Evolutionary conservation across 371 early-diverging fungal genomes (phyloP).

Genomic region (Syncephalastrum racemosum): DNA sequence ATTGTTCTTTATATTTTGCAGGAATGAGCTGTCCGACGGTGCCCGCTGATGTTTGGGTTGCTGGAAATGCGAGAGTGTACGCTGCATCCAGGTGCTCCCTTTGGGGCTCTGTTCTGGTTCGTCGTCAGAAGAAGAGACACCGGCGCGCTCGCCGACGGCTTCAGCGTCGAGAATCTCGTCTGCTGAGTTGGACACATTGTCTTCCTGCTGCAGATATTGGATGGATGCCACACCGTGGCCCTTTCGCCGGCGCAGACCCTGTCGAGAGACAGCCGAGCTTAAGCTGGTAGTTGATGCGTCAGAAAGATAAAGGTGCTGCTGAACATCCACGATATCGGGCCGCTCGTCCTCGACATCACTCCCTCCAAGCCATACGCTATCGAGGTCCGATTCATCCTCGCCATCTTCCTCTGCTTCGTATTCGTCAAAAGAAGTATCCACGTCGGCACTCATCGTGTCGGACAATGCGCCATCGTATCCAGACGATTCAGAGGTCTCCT

Average conservation of each 20-base stretch:
- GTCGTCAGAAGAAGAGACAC: conserved; percentile 17
- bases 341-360: conserved; percentile 20
- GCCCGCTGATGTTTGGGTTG: conserved; percentile 19
- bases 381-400: conserved; percentile 5
- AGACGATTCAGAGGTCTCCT: conserved; percentile 16
- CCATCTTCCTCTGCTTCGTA: conserved; percentile 16
- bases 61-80: conserved; percentile 45
- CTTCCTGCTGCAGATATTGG: conserved; percentile 27
- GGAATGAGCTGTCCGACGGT: conserved; percentile 23
- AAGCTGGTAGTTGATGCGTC: conserved; percentile 25
- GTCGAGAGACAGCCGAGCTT: background rate
- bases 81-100: conserved; percentile 44
- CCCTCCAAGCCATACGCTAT: conserved; percentile 24
- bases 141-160: conserved; percentile 16
- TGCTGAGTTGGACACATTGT: conserved; percentile 15
- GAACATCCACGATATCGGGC: background rate
- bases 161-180: conserved; percentile 22
- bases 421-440: conserved; percentile 34
- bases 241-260: conserved; percentile 21
- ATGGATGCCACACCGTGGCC: conserved; percentile 12
- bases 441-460: conserved; percentile 35
- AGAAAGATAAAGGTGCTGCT: conserved; percentile 18
- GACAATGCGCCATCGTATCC: conserved; percentile 20
- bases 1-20: conserved; percentile 45
- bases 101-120: conserved; percentile 14